A percentile compares a stretch with the other conserved stretches of the same genome.
These are phyloP conservation scores for Trypanosoma conorhini DNA, from an alignment of 208 protist genomes.

Conservation along the genomic window DNA sequence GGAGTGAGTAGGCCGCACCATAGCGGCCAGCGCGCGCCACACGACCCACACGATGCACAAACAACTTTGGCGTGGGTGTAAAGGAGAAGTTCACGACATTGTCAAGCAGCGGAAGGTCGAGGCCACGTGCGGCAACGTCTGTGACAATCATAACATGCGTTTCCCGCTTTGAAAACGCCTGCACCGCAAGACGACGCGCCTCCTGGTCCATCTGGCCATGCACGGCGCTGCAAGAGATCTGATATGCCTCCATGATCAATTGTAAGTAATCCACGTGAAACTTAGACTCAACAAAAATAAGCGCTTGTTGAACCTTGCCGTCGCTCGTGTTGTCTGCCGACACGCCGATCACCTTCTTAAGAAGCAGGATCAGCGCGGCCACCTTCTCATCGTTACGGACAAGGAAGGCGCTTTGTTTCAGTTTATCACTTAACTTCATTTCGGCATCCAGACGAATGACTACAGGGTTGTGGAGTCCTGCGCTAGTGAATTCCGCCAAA, in stretches of 20 bases:
- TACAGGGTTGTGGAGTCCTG: constrained; percentile 95
- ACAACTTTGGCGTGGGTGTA: constrained; percentile 97
- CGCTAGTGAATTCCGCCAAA: constrained; percentile 98
- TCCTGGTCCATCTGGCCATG: constrained; percentile 98
- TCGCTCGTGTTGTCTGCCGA: constrained; percentile 22
- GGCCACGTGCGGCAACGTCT: constrained; percentile 99
- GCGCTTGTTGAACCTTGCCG: constrained; percentile 66
- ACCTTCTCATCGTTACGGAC: constrained; percentile 96
- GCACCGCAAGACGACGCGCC: constrained; percentile 95
- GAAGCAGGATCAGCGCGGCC: constrained; percentile 93
- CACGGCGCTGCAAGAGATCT: constrained; percentile 77
- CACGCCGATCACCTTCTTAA: constrained; percentile 89
- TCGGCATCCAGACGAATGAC: constrained; percentile 98
- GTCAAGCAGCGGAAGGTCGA: constrained; percentile 99
- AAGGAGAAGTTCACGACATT: constrained; percentile 99
- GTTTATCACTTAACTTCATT: constrained; percentile 95
- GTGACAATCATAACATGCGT: constrained; percentile 98
- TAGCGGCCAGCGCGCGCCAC: constrained; percentile 97
- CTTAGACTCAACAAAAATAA: constrained; percentile 97
- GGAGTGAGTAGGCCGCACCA: constrained; percentile 95
- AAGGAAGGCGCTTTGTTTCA: constrained; percentile 94
- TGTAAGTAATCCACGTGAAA: constrained; percentile 98
- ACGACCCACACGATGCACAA: constrained; percentile 98
- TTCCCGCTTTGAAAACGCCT: constrained; percentile 89
- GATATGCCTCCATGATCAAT: constrained; percentile 84